Base-by-base conservation (phyloP, 2,329 filamentous ascomycete species). In the Hymenoscyphus occultus region DNA sequence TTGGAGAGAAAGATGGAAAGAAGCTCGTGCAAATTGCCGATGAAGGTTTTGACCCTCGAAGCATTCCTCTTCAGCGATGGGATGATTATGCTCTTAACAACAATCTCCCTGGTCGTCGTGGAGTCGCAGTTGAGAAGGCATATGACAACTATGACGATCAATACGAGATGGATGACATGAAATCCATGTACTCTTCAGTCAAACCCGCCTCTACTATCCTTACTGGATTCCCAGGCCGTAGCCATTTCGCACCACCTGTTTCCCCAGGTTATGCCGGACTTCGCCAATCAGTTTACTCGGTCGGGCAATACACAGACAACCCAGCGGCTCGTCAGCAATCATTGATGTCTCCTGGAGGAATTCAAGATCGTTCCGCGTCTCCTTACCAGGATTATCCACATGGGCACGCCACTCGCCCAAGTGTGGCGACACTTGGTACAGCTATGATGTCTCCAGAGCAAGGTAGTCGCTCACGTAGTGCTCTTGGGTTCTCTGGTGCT, bases 111-210 rank as follows among this genome's bases (percentile, higher is more conserved):
- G 95, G 95, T 19, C 92, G 94, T 66, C 92, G 95, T 66, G 93
- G 93, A 62, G 84, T 86, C 39, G 81, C 82, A 62, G 79, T 81
- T 45, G 90, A 91, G 77, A 91, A 92, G 79, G 78, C 81, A 69
- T 84, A 84, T 67, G 83, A 86, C 31, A 85, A 83, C 56, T 93
- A 92, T 72, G 86, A 89, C 51, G 90, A 94, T 68, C 87, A 90
- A 68, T 96, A 93, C 74, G 95, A 99, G 79, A 93, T 98, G 90
- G 96, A 99, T 76, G 95, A 99, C 77, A 96, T 98, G 84, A 93
- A 92, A 77, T 97, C 93, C 0, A 89, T 96, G 66, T 98, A 98
- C 81, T 97, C 93, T 5, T 96, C 93, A 0, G 91, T 93, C 66
- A 89, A 94, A 84, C 81, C 93, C 77, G 84, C 92, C 4, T 90